Percentiles rank a stretch among this genome's conserved stretches.
Evolutionary conservation across 805 yeast species (phyloP).

Genomic region (Monosporozyma servazzii): DNA sequence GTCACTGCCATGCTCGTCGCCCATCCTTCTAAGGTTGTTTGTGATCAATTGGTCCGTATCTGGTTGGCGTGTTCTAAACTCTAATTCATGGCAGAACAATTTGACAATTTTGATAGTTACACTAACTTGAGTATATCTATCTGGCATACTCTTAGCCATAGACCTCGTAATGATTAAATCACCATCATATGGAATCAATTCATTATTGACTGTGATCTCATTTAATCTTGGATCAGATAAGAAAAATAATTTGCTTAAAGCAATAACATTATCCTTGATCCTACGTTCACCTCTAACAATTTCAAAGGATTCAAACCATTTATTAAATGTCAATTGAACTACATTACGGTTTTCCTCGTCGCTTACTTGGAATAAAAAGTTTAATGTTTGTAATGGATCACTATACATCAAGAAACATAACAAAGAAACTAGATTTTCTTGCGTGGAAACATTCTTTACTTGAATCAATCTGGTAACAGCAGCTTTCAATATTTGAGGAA

Average conservation of each 20-base stretch:
- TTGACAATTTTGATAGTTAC: conserved; percentile 67
- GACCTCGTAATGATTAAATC: conserved; percentile 79
- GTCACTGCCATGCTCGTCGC: not conserved
- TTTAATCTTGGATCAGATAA: conserved; percentile 47
- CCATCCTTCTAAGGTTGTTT: conserved; percentile 21
- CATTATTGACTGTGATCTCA: conserved; percentile 62
- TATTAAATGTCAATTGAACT: conserved; percentile 50
- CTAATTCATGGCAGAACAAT: conserved; percentile 59
- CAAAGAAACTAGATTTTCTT: conserved; percentile 68
- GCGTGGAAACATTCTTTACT: conserved; percentile 62
- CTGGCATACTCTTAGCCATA: conserved; percentile 59
- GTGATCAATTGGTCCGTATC: conserved; percentile 20
- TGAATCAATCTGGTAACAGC: conserved; percentile 56
- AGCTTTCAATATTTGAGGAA: conserved; percentile 57
- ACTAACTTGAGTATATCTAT: conserved; percentile 53
- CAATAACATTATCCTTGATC: conserved; percentile 56
- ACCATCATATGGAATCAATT: conserved; percentile 47
- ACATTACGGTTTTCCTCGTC: conserved; percentile 33
- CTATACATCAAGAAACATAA: conserved; percentile 60
- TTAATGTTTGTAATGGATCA: conserved; percentile 55
- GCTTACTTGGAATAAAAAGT: conserved; percentile 42
- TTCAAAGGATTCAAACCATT: conserved; percentile 80
- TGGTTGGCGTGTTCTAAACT: conserved; percentile 50
- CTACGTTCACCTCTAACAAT: conserved; percentile 69
- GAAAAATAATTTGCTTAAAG: conserved; percentile 57